phyloP scores from a whole-genome alignment of 2,329 filamentous ascomycete species.

The Neoscytalidium dimidiatum region DNA sequence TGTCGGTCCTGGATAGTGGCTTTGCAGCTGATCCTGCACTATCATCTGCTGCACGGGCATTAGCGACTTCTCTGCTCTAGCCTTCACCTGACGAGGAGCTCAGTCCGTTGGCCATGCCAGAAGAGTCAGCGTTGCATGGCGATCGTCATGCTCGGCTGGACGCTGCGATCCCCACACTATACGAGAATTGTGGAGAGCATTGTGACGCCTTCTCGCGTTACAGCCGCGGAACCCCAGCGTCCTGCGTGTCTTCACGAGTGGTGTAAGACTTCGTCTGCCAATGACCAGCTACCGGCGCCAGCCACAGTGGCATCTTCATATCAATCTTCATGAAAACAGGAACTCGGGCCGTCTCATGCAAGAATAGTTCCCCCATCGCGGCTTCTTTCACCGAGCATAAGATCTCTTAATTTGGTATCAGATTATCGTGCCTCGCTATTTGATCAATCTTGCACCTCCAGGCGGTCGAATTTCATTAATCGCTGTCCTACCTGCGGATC shows the following conservation, averaged over 20 bases:
- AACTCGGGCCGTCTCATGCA: not conserved
- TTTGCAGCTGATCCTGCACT: not conserved
- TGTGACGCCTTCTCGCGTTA: not conserved
- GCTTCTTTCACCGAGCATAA: not conserved
- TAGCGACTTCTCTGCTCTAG: not conserved
- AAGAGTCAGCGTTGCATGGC: not conserved
- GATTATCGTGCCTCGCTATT: not conserved
- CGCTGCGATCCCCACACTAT: not conserved
- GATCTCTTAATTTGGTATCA: not conserved
- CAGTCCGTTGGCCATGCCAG: not conserved
- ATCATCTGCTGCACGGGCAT: not conserved
- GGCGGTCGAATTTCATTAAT: not conserved
- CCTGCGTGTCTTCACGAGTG: constrained; percentile 8
- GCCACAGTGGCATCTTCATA: constrained; percentile 4
- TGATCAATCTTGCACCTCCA: not conserved
- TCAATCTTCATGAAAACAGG: not conserved
- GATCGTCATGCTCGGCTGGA: constrained; percentile 6
- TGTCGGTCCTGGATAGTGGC: not conserved
- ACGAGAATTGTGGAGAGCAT: not conserved
- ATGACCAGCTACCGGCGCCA: not conserved
- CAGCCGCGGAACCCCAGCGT: constrained; percentile 1
- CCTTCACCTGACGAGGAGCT: not conserved
- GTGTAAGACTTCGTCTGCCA: not conserved
- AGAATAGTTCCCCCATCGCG: not conserved
- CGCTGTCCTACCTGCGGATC: not conserved